These are phyloP conservation scores for Cymbopogon citratus DNA, from an alignment of 176 grass and related monocot genomes.

Conservation along the genomic window DNA sequence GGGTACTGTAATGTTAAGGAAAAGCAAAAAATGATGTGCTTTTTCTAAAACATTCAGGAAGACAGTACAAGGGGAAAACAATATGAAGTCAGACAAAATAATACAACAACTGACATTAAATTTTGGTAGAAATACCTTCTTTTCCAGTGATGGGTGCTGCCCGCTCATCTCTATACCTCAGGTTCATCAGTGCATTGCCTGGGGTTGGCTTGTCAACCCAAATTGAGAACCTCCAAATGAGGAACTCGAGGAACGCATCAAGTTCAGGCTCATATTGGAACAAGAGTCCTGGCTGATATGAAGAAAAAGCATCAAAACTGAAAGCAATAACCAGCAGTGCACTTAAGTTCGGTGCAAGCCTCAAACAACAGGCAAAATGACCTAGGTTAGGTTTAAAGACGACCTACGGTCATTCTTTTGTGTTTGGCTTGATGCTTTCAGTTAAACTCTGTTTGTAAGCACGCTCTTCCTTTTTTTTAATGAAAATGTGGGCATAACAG, in stretches of 20 bases:
- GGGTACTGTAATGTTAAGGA: background rate
- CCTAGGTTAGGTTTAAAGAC: too few relatives aligned
- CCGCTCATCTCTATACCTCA: slow-evolving; percentile 88
- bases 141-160: background rate
- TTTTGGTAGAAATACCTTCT: too few relatives aligned
- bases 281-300: slow-evolving; percentile 81
- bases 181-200: slow-evolving; percentile 90
- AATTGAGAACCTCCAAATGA: slow-evolving; percentile 98
- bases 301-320: slow-evolving; percentile 39
- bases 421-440: too few relatives aligned
- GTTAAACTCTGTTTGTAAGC: too few relatives aligned
- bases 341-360: background rate
- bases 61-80: background rate
- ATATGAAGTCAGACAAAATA: too few relatives aligned
- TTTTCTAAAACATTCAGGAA: background rate
- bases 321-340: background rate
- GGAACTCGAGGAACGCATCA: slow-evolving; percentile 94
- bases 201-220: slow-evolving; percentile 97
- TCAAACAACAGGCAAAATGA: background rate
- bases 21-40: background rate
- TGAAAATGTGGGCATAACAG: too few relatives aligned
- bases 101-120: too few relatives aligned
- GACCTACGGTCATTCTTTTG: too few relatives aligned
- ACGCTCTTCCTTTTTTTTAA: too few relatives aligned
- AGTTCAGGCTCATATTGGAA: slow-evolving; percentile 91